A percentile compares a stretch with the other conserved stretches of the same genome.
phyloP scores from a whole-genome alignment of 2,329 filamentous ascomycete species.

The Trichoderma simmonsii region DNA sequence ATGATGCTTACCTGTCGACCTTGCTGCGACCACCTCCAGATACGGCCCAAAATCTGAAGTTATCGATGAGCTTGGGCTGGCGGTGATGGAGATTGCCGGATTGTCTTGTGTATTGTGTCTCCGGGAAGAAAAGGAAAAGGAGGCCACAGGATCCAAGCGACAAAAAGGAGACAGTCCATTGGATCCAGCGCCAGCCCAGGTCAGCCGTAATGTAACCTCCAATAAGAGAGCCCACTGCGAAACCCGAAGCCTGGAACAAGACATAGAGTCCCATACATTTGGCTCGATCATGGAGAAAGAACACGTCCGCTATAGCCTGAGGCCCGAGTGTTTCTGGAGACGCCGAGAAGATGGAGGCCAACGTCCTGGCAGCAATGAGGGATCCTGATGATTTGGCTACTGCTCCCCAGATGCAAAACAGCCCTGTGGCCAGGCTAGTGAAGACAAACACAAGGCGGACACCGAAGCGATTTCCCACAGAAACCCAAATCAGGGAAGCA shows the following conservation, averaged over 20 bases:
- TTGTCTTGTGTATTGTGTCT: slow-evolving; percentile 7
- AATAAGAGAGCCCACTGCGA: background rate
- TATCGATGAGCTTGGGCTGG: background rate
- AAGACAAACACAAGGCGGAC: slow-evolving; percentile 1
- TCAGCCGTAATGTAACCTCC: background rate
- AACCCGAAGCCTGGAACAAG: background rate
- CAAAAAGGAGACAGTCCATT: background rate
- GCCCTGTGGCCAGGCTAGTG: background rate
- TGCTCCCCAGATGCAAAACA: slow-evolving; percentile 6
- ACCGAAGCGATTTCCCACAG: background rate
- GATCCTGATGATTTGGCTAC: background rate
- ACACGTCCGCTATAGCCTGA: background rate
- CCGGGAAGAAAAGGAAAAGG: slow-evolving; percentile 2
- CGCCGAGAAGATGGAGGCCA: slow-evolving; percentile 1
- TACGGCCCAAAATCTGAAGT: background rate
- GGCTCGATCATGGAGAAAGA: background rate
- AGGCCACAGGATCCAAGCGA: background rate
- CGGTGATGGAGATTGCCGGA: background rate
- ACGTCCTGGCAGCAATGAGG: background rate
- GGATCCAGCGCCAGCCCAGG: slow-evolving; percentile 4
- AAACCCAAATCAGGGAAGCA: slow-evolving; percentile 8
- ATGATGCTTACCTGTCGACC: background rate
- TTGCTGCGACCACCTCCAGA: slow-evolving; percentile 7
- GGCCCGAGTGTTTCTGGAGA: slow-evolving; percentile 6
- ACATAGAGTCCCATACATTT: slow-evolving; percentile 2